These are phyloP conservation scores for Termitomyces sp. DNA, from an alignment of 768 basidiomycete species.

Conservation along the genomic window DNA sequence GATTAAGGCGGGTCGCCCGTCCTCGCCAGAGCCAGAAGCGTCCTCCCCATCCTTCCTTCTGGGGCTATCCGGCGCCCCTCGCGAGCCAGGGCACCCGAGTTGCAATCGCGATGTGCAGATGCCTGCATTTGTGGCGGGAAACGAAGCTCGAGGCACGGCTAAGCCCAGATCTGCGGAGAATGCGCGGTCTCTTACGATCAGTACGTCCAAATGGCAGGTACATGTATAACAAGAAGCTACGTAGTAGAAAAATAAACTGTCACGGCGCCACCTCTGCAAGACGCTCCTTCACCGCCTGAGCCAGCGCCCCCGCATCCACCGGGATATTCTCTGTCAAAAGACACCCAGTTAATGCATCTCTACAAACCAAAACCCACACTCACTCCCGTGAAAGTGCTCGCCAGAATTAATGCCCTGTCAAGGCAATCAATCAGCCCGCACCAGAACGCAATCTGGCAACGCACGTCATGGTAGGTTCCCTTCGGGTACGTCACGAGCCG, in stretches of 20 bases:
- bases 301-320: slow-evolving; percentile 52
- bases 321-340: slow-evolving; percentile 39
- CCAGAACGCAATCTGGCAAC: slow-evolving; percentile 5
- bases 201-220: slow-evolving; percentile 7
- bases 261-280: slow-evolving; percentile 16
- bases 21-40: slow-evolving; percentile 18
- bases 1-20: slow-evolving; percentile 15
- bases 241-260: neutral
- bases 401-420: slow-evolving; percentile 15
- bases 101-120: no score
- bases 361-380: slow-evolving; percentile 6
- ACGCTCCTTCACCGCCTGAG: slow-evolving; percentile 52
- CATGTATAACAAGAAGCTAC: slow-evolving; percentile 5
- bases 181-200: slow-evolving; percentile 17
- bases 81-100: no score
- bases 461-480: slow-evolving; percentile 24
- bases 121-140: no score
- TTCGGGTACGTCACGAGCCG: slow-evolving; percentile 35
- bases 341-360: neutral
- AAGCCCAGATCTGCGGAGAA: slow-evolving; percentile 29
- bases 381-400: slow-evolving; percentile 18
- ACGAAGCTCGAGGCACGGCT: slow-evolving; percentile 28
- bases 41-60: slow-evolving; percentile 4
- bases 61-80: slow-evolving; percentile 10
- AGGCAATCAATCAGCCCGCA: no score